Evolutionary conservation across 2,329 filamentous ascomycete species (phyloP).

Genomic region (Fusarium poae): DNA sequence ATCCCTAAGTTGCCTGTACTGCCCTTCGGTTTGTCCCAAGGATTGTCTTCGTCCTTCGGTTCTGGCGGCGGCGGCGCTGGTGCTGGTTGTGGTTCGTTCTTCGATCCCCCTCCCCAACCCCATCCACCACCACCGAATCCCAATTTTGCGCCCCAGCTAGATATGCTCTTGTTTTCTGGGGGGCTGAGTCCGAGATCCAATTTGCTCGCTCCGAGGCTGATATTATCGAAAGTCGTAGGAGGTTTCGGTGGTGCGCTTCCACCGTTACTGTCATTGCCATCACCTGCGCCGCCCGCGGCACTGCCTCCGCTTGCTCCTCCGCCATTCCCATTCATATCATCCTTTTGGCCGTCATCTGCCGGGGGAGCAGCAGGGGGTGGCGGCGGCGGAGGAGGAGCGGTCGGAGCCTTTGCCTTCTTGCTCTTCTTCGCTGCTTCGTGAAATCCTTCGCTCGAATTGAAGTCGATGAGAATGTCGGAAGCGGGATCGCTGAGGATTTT

Average conservation of each 20-base stretch:
- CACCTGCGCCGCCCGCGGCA: slow-evolving; percentile 48
- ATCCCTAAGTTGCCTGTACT: slow-evolving; percentile 21
- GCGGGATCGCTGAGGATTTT: slow-evolving; percentile 62
- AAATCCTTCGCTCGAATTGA: slow-evolving; percentile 67
- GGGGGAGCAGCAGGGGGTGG: slow-evolving; percentile 39
- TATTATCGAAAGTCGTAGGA: slow-evolving; percentile 62
- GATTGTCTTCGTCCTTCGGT: slow-evolving; percentile 53
- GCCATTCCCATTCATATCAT: slow-evolving; percentile 50
- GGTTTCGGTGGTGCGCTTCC: slow-evolving; percentile 56
- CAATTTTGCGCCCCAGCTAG: slow-evolving; percentile 73
- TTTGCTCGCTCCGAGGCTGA: slow-evolving; percentile 74
- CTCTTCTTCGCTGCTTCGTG: slow-evolving; percentile 68
- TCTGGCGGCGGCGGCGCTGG: slow-evolving; percentile 35
- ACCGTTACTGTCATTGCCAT: slow-evolving; percentile 55
- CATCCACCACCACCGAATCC: slow-evolving; percentile 57
- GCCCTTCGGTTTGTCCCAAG: slow-evolving; percentile 66
- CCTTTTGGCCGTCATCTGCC: slow-evolving; percentile 43
- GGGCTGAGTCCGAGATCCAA: slow-evolving; percentile 67
- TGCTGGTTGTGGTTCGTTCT: slow-evolving; percentile 51
- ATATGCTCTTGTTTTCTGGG: slow-evolving; percentile 59
- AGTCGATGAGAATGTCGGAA: slow-evolving; percentile 65
- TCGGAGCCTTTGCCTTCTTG: slow-evolving; percentile 57
- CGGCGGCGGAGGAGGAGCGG: slow-evolving; percentile 46
- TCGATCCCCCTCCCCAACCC: slow-evolving; percentile 43
- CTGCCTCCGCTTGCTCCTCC: slow-evolving; percentile 52